Evolutionary conservation across 257 asterid species (phyloP).

Genomic region (Salvia rosmarinus): DNA sequence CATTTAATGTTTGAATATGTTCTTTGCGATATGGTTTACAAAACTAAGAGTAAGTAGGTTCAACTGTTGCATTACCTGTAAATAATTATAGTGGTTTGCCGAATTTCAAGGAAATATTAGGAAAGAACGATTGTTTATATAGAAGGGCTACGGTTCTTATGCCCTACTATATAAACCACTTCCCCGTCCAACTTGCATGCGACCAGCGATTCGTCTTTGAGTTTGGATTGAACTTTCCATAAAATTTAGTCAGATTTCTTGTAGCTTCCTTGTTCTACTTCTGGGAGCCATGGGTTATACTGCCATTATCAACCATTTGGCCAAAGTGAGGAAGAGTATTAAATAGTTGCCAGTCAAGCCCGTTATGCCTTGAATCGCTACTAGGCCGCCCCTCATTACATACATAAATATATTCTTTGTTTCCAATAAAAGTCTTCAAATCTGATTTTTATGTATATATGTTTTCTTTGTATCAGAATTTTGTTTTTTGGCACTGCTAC

Average conservation of each 20-base stretch:
- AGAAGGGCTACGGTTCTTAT: not conserved
- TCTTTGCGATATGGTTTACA: too few species aligned
- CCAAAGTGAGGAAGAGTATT: not conserved
- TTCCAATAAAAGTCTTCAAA: not conserved
- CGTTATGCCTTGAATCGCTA: not conserved
- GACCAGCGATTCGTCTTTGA: not conserved
- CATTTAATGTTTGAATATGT: not conserved
- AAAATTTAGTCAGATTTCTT: not conserved
- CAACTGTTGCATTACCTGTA: too few species aligned
- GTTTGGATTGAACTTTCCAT: not conserved
- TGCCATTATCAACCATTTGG: not conserved
- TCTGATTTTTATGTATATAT: slow-evolving; percentile 22
- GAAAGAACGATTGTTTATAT: not conserved
- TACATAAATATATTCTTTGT: not conserved
- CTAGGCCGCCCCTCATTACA: not conserved
- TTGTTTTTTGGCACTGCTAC: slow-evolving; percentile 30
- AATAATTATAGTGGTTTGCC: not conserved
- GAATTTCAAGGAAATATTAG: not conserved
- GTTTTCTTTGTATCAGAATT: slow-evolving; percentile 36
- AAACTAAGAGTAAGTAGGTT: too few species aligned
- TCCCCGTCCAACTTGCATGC: not conserved
- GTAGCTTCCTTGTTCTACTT: not conserved
- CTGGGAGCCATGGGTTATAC: not conserved
- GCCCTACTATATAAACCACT: not conserved
- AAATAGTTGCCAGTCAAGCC: not conserved